Base-by-base conservation (phyloP, 768 basidiomycete species). In the Galerina sulciceps region DNA sequence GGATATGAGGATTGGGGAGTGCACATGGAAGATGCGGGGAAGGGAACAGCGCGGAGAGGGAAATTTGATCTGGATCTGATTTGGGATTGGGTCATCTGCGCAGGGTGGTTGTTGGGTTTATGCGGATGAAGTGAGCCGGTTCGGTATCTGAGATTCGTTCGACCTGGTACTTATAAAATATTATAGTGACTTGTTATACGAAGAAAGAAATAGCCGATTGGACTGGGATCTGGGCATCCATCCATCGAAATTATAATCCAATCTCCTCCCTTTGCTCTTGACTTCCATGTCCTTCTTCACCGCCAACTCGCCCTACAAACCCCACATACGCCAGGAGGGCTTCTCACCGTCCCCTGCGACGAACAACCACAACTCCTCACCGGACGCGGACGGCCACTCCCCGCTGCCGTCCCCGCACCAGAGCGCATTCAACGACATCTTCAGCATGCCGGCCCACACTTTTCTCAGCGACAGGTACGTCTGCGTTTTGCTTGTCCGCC, bases 241-340 rank as follows among this genome's bases (percentile, higher is more conserved):
- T 8, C 26, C 26, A 31, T 31, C 26, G 26, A 31, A 31, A 5
- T 31, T 8, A 31, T 31, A 5, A 31, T 31, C 26, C 26, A 31
- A 31, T 31, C 26, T 8, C 10, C 48, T 36, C 20, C 49, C 49
- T 38, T 40, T 40, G 37, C 49, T 23, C 49, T 38, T 38, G 20
- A 40, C 53, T 18, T 44, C 53, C 31, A 76, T 76, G 75, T 74
- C 75, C 64, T 79, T 75, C 72, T 78, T 76, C 70, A 51, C 37
- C 15, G 72, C 69, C 44, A 62, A 67, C 70, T 58, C 68, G 53
- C 63, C 76, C 40, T 83, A 82, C 77, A 85, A 85, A 67, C 81
- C 85, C 14, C 83, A 84, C 61, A 69, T 90, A 62, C 78, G 89
- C 59, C 86, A 89, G 68, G 87, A 91, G 74, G 90, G 91, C 65